phyloP scores from a whole-genome alignment of 805 yeast species.

The Yarrowia sp. region DNA sequence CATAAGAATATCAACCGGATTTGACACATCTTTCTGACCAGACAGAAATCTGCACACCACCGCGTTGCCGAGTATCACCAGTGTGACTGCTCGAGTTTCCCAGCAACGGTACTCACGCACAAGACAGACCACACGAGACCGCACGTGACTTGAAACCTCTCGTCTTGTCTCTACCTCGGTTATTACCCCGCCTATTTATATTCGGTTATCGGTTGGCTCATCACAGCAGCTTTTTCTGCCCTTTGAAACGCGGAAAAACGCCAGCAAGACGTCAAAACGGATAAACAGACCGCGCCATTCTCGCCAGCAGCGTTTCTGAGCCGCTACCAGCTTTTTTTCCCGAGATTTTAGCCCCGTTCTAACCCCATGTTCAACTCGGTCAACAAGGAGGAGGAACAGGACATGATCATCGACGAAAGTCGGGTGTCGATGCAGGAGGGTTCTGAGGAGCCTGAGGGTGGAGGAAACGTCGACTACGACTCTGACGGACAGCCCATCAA shows the following conservation, averaged over 20 bases:
- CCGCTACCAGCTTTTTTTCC: too few species aligned
- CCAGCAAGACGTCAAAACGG: too few species aligned
- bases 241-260: neutral
- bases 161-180: neutral
- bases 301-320: too few species aligned
- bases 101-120: too few species aligned
- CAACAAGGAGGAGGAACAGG: constrained; percentile 17
- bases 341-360: too few species aligned
- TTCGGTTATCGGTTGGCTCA: constrained; percentile 8
- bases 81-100: too few species aligned
- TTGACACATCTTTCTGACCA: neutral
- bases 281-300: too few species aligned
- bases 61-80: too few species aligned
- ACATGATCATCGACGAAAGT: neutral
- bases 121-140: too few species aligned
- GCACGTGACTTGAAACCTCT: neutral
- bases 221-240: neutral
- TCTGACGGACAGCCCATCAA: neutral
- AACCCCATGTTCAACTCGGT: neutral
- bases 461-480: neutral
- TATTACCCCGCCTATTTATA: neutral
- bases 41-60: too few species aligned
- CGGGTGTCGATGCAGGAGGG: neutral
- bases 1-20: neutral
- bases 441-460: neutral